These are phyloP conservation scores for Gastrolobium bilobum DNA, from an alignment of 306 rosid species.

Conservation along the genomic window DNA sequence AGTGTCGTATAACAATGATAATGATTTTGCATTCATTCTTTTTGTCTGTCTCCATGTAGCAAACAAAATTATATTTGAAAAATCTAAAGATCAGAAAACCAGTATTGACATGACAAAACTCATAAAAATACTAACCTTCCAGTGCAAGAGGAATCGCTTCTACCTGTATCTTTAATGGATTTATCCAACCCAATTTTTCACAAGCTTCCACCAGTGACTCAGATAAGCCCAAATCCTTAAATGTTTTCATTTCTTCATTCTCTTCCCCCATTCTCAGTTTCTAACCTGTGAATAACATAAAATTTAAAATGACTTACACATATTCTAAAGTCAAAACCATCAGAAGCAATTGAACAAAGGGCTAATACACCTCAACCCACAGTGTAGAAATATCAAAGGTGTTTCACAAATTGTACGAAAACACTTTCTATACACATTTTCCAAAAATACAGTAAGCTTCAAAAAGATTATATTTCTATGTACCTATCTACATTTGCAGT, in stretches of 20 bases:
- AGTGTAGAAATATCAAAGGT: no score
- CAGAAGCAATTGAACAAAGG: no score
- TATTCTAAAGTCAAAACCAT: conserved; percentile 14
- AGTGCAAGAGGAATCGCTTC: conserved; percentile 81
- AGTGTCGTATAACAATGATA: not conserved
- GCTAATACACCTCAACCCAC: no score
- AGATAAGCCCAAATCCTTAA: conserved; percentile 70
- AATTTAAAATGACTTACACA: not conserved
- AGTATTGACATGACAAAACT: not conserved
- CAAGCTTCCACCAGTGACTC: conserved; percentile 73
- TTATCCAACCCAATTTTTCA: conserved; percentile 73
- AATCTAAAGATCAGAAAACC: not conserved
- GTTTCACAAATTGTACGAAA: no score
- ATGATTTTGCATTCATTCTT: conserved; percentile 2
- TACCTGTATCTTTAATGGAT: conserved; percentile 71
- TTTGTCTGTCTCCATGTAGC: not conserved
- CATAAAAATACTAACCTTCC: conserved; percentile 51
- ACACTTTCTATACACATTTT: no score
- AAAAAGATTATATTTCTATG: no score
- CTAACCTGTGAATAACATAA: conserved; percentile 43
- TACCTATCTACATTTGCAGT: no score
- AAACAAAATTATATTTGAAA: not conserved
- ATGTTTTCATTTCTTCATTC: conserved; percentile 57
- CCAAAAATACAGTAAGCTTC: no score
- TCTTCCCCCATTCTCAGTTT: conserved; percentile 61